Percentiles rank a stretch among this genome's conserved stretches.
Conservation (phyloP, 495 filamentous ascomycete species). For the Corynascus novoguineensis region DNA sequence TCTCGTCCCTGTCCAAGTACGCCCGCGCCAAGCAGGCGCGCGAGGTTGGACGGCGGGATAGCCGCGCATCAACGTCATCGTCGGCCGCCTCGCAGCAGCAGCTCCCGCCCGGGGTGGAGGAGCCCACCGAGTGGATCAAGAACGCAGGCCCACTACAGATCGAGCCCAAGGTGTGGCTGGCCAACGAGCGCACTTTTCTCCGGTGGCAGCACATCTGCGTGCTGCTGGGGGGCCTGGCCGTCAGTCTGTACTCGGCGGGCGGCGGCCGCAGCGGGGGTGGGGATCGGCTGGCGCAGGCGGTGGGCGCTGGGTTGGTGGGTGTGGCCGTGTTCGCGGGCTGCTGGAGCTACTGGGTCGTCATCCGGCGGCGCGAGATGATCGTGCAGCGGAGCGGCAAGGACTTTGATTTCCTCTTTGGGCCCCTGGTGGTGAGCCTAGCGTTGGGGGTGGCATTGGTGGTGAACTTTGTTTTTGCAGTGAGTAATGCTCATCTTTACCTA, state of each 20-base stretch:
- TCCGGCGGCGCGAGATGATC: conserved; percentile 71
- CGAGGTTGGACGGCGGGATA: conserved; percentile 5
- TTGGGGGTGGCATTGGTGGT: conserved; percentile 71
- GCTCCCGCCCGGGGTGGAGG: conserved; percentile 81
- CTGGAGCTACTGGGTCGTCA: conserved; percentile 86
- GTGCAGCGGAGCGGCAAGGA: conserved; percentile 78
- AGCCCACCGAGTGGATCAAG: conserved; percentile 83
- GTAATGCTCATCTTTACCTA: neutral
- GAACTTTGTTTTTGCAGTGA: conserved; percentile 77
- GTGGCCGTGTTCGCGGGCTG: conserved; percentile 75
- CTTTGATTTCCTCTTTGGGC: conserved; percentile 82
- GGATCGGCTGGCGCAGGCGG: conserved; percentile 62
- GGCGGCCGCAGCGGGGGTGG: conserved; percentile 51
- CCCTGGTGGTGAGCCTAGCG: conserved; percentile 74
- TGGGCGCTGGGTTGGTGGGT: conserved; percentile 75
- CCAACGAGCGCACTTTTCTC: conserved; percentile 94
- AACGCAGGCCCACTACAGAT: conserved; percentile 84
- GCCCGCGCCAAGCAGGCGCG: conserved; percentile 46
- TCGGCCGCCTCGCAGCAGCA: no score
- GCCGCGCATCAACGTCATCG: neutral
- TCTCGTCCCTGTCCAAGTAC: conserved; percentile 68
- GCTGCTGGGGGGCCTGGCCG: conserved; percentile 71
- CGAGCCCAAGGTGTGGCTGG: conserved; percentile 97
- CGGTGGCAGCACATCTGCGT: conserved; percentile 96
- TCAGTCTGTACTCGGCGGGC: conserved; percentile 77